Evolutionary conservation across 306 rosid species (phyloP).

Genomic region (Vigna unguiculata): DNA sequence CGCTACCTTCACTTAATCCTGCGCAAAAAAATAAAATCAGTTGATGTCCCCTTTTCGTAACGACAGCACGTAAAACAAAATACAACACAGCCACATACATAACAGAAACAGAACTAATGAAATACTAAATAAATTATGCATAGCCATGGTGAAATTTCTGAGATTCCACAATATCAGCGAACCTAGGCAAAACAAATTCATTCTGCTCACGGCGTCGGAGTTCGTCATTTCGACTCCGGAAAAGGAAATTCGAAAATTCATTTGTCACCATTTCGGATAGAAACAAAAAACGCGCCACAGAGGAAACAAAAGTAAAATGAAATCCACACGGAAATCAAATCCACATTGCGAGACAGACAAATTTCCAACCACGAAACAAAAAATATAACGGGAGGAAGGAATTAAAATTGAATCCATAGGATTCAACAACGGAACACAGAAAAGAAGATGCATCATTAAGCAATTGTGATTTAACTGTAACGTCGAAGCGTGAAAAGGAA

Average conservation of each 20-base stretch:
- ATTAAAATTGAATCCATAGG: constrained; percentile 12
- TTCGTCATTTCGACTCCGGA: constrained; percentile 42
- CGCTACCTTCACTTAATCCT: constrained; percentile 51
- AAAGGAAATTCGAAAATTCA: constrained; percentile 43
- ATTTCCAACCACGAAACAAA: neutral
- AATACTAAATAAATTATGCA: neutral
- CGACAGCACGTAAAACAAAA: neutral
- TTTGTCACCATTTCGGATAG: constrained; percentile 51
- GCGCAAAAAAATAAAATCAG: constrained; percentile 48
- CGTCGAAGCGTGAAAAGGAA: constrained; percentile 45
- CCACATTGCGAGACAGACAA: constrained; percentile 34
- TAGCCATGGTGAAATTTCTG: constrained; percentile 30
- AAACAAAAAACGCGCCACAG: constrained; percentile 37
- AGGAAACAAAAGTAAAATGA: neutral
- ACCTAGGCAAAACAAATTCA: constrained; percentile 35
- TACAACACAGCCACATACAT: too few relatives aligned
- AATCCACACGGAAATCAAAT: constrained; percentile 36
- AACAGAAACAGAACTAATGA: neutral
- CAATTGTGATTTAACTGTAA: constrained; percentile 23
- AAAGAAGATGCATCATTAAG: constrained; percentile 25
- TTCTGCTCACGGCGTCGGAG: constrained; percentile 30
- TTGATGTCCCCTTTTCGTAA: neutral
- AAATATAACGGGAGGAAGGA: constrained; percentile 24
- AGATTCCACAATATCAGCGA: constrained; percentile 34
- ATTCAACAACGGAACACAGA: constrained; percentile 8